Base-by-base conservation (phyloP, 2,329 filamentous ascomycete species). In the Chaetomium sp. region DNA sequence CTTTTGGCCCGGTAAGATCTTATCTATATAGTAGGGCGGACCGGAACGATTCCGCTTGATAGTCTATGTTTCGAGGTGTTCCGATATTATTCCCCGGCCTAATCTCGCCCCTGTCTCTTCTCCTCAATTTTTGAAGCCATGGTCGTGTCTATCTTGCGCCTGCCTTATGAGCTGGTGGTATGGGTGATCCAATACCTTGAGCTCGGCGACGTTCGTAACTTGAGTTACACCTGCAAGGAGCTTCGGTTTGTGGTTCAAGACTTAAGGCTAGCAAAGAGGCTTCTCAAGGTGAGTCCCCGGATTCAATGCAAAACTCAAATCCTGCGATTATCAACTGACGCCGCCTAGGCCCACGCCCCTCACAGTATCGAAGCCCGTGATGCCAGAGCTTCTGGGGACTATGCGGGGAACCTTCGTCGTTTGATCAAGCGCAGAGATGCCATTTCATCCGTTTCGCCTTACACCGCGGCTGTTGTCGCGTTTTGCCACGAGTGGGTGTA, bases 101-200 rank as follows among this genome's bases (percentile, higher is more conserved):
- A n/a, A n/a, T n/a, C n/a, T n/a, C n/a, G n/a, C n/a, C n/a, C n/a
- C n/a, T n/a, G n/a, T n/a, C n/a, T n/a, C n/a, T n/a, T 27, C 19
- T 3, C 19, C 19, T 27, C 19, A 27, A 27, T 27, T 27, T 27
- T 27, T 27, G 3, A 3, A 27, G 19, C 19, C 19, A 27, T 27
- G 19, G 14, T 10, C 50, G 72, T 73, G 68, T 65, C 67, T 49
- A 61, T 75, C 27, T 56, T 67, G 38, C 61, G 56, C 12, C 56
- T 88, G 10, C 85, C 86, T 0, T 84, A 80, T 64, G 86, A 89
- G 68, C 73, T 88, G 12, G 70, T 87, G 34, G 79, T 79, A 49
- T 75, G 79, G 51, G 77, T 88, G 51, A 74, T 78, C 6, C 71
- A 72, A 6, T 70, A 74, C 54, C 73, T 89, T 38, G 73, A 78